Base-by-base conservation (phyloP, 202 grass and related monocot species). In the Carex arenaria region DNA sequence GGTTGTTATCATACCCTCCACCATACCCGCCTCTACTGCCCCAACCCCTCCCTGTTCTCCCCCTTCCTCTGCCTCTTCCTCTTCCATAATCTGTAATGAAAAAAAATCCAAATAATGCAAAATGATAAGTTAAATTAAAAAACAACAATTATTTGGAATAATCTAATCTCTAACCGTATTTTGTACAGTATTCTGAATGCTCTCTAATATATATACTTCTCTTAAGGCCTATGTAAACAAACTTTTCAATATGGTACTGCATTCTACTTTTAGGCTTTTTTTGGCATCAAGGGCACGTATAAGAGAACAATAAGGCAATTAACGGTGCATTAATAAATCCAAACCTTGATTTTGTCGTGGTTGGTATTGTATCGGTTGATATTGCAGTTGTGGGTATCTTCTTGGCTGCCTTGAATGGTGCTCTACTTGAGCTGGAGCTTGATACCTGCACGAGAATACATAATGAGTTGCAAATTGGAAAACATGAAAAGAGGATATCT, bases 341-440 rank as follows among this genome's bases (percentile, higher is more conserved):
- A 84, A 86, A 83, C 80, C 87, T 83, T 90, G 95, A 84, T 78
- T 89, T 93, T 87, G 90, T 51, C 90, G 86, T 66, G 90, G 86
- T 56, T 91, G 92, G 77, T 95, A 86, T 74, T 90, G 94, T 61
- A 89, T 83, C 9, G 67, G 92, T 83, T 94, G 92, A 88, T 91
- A 93, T 42, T 87, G 92, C 40, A 79, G 76, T 76, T 98, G 94
- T 51, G 88, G 95, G 62, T 90, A 90, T 80, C 86, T 91, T 89
- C 89, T 89, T 61, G 85, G 88, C 23, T 84, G 87, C 72, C 86
- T 98, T 84, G 86, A 51, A 55, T 80, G 67, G 32, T 80, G 73
- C 72, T 98, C 90, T 67, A 64, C 71, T 85, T 91, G 91, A 28
- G 84, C 73, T 65, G 95, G 95, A 89, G 92, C 90, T 91, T 98